phyloP scores from a whole-genome alignment of 2,329 filamentous ascomycete genomes.

The Mycosphaerelloides madeirae region DNA sequence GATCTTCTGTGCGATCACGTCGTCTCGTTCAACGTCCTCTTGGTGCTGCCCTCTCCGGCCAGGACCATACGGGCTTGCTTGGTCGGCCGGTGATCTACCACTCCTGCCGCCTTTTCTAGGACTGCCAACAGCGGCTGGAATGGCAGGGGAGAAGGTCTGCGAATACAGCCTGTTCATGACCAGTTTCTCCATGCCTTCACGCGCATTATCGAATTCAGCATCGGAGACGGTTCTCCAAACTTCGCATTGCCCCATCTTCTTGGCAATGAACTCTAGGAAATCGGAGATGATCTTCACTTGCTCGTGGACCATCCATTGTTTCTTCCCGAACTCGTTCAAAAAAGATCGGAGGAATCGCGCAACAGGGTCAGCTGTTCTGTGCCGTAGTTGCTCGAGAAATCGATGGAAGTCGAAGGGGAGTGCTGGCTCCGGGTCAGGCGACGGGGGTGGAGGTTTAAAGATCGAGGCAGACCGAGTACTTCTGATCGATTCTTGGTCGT shows the following conservation, averaged over 20 bases:
- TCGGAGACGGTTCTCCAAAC: constrained; percentile 95
- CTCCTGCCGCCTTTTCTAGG: constrained; percentile 65
- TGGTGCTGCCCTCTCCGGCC: constrained; percentile 94
- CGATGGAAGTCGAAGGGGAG: constrained; percentile 96
- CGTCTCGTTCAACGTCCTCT: constrained; percentile 94
- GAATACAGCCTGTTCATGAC: constrained; percentile 97
- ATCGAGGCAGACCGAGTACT: constrained; percentile 41
- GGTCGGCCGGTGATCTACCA: constrained; percentile 37
- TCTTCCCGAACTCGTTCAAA: constrained; percentile 88
- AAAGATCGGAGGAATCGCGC: constrained; percentile 95
- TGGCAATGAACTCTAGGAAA: constrained; percentile 92
- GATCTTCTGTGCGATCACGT: constrained; percentile 93
- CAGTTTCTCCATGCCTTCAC: constrained; percentile 98
- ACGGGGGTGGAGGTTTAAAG: constrained; percentile 54
- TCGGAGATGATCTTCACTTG: constrained; percentile 98
- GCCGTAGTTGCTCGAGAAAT: constrained; percentile 90
- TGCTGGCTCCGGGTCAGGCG: constrained; percentile 63
- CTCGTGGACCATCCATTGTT: constrained; percentile 99
- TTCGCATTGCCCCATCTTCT: constrained; percentile 96
- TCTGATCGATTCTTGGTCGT: constrained; percentile 26
- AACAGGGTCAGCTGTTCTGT: constrained; percentile 96
- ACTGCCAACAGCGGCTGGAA: constrained; percentile 70
- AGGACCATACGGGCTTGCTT: constrained; percentile 54
- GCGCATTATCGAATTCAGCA: constrained; percentile 94
- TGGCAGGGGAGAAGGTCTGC: constrained; percentile 94